Percentiles rank a stretch among this genome's conserved stretches.
These are phyloP conservation scores for Macrocybe gigantea DNA, from an alignment of 768 basidiomycete genomes.

Conservation along the genomic window DNA sequence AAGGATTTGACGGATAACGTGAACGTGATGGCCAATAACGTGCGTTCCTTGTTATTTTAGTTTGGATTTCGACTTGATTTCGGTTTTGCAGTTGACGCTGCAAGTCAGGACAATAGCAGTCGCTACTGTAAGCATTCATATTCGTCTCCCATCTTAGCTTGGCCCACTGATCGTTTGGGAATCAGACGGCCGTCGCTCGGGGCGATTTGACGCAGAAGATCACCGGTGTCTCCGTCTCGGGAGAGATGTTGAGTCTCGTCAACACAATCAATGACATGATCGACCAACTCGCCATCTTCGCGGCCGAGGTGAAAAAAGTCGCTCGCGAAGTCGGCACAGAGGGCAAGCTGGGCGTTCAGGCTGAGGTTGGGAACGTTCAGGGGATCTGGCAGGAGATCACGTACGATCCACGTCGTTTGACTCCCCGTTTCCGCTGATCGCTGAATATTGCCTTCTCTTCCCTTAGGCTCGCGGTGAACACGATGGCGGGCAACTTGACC, in stretches of 20 bases:
- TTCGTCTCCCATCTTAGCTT: not conserved
- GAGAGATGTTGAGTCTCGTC: constrained; percentile 93
- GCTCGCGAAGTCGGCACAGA: constrained; percentile 97
- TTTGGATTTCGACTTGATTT: not conserved
- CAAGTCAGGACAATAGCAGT: constrained; percentile 94
- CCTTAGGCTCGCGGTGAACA: constrained; percentile 86
- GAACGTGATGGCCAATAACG: constrained; percentile 92
- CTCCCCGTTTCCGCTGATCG: not conserved
- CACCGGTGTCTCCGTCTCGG: constrained; percentile 84
- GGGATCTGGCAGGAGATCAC: constrained; percentile 99
- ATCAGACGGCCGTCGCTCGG: constrained; percentile 77
- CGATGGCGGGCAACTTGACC: constrained; percentile 95
- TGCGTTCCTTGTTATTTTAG: constrained; percentile 27
- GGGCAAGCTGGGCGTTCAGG: constrained; percentile 97
- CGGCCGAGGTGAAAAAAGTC: constrained; percentile 80
- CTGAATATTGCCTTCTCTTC: not conserved
- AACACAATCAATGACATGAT: constrained; percentile 94
- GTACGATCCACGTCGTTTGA: constrained; percentile 39
- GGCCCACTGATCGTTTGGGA: not conserved
- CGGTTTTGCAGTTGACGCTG: constrained; percentile 64
- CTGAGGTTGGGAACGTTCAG: constrained; percentile 93
- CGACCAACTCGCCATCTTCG: constrained; percentile 52
- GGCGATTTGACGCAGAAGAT: constrained; percentile 95
- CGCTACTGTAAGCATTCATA: constrained; percentile 60
- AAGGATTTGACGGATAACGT: constrained; percentile 95